Conservation (phyloP, 257 asterid species). For the Ilex asprella region DNA sequence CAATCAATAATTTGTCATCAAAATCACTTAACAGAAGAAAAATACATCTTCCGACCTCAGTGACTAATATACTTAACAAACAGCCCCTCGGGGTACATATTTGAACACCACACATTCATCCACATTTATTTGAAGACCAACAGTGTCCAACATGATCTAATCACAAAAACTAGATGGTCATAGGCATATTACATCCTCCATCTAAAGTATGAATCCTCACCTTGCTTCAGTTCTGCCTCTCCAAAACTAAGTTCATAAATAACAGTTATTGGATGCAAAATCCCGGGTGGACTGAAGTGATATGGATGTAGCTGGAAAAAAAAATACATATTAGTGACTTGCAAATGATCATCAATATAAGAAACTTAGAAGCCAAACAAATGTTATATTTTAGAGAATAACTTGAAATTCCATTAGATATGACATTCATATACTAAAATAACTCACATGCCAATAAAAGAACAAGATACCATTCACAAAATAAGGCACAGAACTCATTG, state of each 20-base stretch:
- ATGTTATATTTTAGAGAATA: background rate
- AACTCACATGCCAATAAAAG: too few relatives aligned
- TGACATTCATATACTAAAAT: too few relatives aligned
- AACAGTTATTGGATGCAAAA: constrained; percentile 71
- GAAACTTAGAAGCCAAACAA: background rate
- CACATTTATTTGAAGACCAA: background rate
- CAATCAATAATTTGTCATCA: too few relatives aligned
- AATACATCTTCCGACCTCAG: background rate
- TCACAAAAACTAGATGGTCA: constrained; percentile 4
- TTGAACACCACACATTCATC: too few relatives aligned
- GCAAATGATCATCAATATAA: too few relatives aligned
- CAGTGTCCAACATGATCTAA: background rate
- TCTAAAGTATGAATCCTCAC: constrained; percentile 28
- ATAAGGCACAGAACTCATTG: too few relatives aligned
- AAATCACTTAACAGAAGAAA: too few relatives aligned
- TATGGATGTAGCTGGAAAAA: constrained; percentile 68
- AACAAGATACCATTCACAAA: too few relatives aligned
- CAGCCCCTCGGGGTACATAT: background rate
- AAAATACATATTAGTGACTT: constrained; percentile 20
- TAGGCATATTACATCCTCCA: background rate
- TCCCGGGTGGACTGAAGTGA: constrained; percentile 82
- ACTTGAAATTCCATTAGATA: too few relatives aligned
- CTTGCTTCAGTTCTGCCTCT: constrained; percentile 94
- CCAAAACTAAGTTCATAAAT: constrained; percentile 83
- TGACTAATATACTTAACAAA: background rate